Base-by-base conservation (phyloP, 2,329 filamentous ascomycete species). In the Pestalotiopsis sp. region DNA sequence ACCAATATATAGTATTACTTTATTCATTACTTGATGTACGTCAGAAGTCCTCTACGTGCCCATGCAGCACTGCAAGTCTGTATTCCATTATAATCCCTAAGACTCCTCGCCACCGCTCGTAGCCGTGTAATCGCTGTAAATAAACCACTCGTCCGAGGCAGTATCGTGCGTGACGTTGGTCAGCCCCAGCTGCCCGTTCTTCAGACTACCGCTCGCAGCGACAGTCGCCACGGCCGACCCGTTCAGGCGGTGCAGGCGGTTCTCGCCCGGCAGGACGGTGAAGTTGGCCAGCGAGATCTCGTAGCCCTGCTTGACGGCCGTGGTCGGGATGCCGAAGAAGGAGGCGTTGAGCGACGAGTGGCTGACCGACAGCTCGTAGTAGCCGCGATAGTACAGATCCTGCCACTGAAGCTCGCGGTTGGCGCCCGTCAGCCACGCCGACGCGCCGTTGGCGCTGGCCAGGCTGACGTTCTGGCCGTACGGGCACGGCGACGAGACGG, bases 201-300 rank as follows among this genome's bases (percentile, higher is more conserved):
- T 86, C 71, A 87, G 71, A 63, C 81, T 83, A 3, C 85, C 85
- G 69, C 81, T 83, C 76, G 86, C 76, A 1, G 72, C 73, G 13
- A 73, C 68, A 10, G 71, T 69, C 1, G 75, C 75, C 20, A 69
- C 67, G 11, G 73, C 72, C 1, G 70, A 71, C 9, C 73, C 71
- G 17, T 71, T 65, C 13, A 68, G 67, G 6, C 75, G 73, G 62
- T 75, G 72, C 65, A 89, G 71, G 64, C 78, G 82, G 70, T 90
- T 90, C 66, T 81, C 87, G 1, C 86, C 88, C 52, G 76, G 81
- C 71, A 84, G 78, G 4, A 91, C 87, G 0, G 88, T 89, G 74
- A 91, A 90, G 69, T 89, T 90, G 0, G 87, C 88, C 40, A 90
- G 74, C 0, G 83, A 81, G 64, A 90, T 86, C 75, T 91, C 89